Percentiles rank a stretch among this genome's conserved stretches.
phyloP scores from a whole-genome alignment of 768 basidiomycete genomes.

The Termitomyces eurrhizus region DNA sequence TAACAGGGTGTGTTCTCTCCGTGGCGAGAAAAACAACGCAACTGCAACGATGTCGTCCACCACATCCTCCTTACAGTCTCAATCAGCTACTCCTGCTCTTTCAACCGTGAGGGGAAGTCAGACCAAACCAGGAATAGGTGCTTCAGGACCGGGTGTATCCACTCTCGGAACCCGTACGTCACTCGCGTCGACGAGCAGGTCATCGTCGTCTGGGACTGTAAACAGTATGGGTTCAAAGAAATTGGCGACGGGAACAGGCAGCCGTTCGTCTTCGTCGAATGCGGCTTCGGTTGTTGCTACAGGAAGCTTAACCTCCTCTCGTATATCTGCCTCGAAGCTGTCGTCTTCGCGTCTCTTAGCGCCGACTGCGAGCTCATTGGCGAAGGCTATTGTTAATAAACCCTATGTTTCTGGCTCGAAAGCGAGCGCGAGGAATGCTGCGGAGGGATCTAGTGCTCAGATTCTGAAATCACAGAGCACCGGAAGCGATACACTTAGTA shows the following conservation, averaged over 20 bases:
- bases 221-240: constrained; percentile 35
- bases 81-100: constrained; percentile 12
- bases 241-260: constrained; percentile 7
- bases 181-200: constrained; percentile 22
- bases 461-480: background rate
- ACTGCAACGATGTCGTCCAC: constrained; percentile 17
- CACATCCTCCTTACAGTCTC: constrained; percentile 12
- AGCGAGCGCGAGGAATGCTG: constrained; percentile 9
- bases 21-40: constrained; percentile 13
- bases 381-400: constrained; percentile 41
- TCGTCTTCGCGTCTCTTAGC: constrained; percentile 52
- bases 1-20: constrained; percentile 16
- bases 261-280: constrained; percentile 1
- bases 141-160: constrained; percentile 28
- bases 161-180: constrained; percentile 41
- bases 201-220: constrained; percentile 20
- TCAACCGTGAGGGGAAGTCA: constrained; percentile 8
- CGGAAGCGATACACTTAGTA: constrained; percentile 5
- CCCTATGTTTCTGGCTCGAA: constrained; percentile 10
- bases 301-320: constrained; percentile 19
- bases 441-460: constrained; percentile 1
- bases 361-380: constrained; percentile 75
- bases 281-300: background rate
- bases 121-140: constrained; percentile 13
- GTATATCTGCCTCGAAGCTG: constrained; percentile 16